Evolutionary conservation across 140 eudicot species (phyloP), one percentile per base, ranked within the genome.

Genomic region (Bidens hawaiensis): DNA sequence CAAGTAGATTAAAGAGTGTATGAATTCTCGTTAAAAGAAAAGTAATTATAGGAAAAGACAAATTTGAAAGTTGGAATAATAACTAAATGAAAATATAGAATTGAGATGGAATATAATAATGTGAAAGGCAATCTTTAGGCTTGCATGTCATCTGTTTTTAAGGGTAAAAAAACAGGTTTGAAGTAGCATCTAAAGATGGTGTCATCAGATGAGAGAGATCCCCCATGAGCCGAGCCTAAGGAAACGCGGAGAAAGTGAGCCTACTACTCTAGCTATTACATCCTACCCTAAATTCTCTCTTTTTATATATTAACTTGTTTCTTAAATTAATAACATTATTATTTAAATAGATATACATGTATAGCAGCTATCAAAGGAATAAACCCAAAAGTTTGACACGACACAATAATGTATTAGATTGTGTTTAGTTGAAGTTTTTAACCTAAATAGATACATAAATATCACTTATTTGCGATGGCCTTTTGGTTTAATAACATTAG

Each of bases 221-320:
- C 61, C 62, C 62, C 62, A 27, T 55, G 42, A 76, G 63, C 81
- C 63, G 64, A 76, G 81, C 77, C 81, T 59, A 47, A 70, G 77
- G 81, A 76, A 70, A 70, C 77, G 81, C 69, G 69, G 73, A 70
- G 77, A 76, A 76, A 70, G 69, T 58, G 50, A 60, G 55, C 78
- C 78, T 77, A 60, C 12, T 14, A 27, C 62, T 57, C 48, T 19
- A n/a, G n/a, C n/a, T n/a, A 47, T 70, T 70, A 54, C 50, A 76
- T 76, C 72, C 72, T 74, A 66, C 69, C 68, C 74, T 74, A 74
- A 59, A 19, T 22, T 59, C 6, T 42, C 45, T 74, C 70, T 59
- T n/a, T n/a, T n/a, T n/a, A n/a, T n/a, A n/a, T n/a, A n/a, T n/a
- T n/a, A n/a, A n/a, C n/a, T n/a, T n/a, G n/a, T n/a, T n/a, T n/a